Base-by-base conservation (phyloP, 2,329 filamentous ascomycete species). In the Aspergillus neotritici region DNA sequence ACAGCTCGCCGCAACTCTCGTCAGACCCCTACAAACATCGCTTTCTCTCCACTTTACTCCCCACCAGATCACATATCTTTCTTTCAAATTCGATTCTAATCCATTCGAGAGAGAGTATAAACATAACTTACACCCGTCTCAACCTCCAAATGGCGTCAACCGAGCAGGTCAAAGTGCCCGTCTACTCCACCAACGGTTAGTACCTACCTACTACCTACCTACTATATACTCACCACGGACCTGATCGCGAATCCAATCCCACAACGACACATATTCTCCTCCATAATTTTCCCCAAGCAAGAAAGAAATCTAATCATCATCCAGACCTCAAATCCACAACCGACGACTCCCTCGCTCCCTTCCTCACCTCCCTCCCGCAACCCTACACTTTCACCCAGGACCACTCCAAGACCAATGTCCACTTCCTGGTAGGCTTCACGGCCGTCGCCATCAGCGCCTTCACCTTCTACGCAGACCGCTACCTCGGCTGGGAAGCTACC, bases 241-340 rank as follows among this genome's bases (percentile, higher is more conserved):
- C 21, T 25, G 17, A 25, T 25, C 21, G 21, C 21, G 17, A 21
- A 4, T 21, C 17, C 17, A 25, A 46, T 44, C 46, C 42, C 37
- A 41, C 21, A 10, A 30, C 13, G 17, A 28, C 36, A 14, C 12
- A 14, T n/a, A n/a, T 21, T 14, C 13, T 28, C 13, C 28, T 21
- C 32, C 30, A 35, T 45, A 10, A 40, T 16, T 32, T 29, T 44
- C 28, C 8, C 4, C 13, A 36, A 38, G 36, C 8, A 21, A 39
- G 10, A 31, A 6, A n/a, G n/a, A 39, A 55, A 35, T 50, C 44
- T 31, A 32, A 51, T 12, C 16, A 21, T 1, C 7, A 31, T 15
- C 15, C 63, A 94, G 93, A 97, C 65, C 84, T 98, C 52, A 97
- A 97, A 70, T 94, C 93, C 72, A 94, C 90, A 31, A 88, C 87